These are phyloP conservation scores for Diaporthe nobilis DNA, from an alignment of 2,329 filamentous ascomycete genomes.

Conservation along the genomic window DNA sequence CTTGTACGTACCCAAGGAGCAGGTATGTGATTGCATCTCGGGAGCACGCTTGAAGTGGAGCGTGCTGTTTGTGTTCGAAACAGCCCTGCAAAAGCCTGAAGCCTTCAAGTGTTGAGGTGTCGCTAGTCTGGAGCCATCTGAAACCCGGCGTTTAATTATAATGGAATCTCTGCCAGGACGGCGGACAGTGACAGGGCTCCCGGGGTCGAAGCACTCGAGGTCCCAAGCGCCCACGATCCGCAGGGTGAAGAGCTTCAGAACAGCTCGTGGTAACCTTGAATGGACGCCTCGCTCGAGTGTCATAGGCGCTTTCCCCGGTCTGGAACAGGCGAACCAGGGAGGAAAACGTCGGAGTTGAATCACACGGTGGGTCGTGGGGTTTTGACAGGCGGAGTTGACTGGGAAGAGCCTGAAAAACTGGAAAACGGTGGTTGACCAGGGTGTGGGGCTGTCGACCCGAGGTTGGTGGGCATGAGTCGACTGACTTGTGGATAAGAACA, in stretches of 20 bases:
- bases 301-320: background rate
- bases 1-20: background rate
- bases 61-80: slow-evolving; percentile 28
- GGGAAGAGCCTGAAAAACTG: slow-evolving; percentile 18
- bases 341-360: background rate
- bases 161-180: background rate
- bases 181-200: background rate
- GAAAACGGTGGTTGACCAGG: slow-evolving; percentile 22
- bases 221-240: background rate
- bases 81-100: slow-evolving; percentile 18
- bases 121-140: background rate
- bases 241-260: background rate
- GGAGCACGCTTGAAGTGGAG: background rate
- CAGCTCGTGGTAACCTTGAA: background rate
- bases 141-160: slow-evolving; percentile 21
- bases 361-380: slow-evolving; percentile 15
- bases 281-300: background rate
- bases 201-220: background rate
- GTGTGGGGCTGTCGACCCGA: background rate
- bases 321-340: background rate
- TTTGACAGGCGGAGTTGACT: slow-evolving; percentile 26
- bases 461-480: slow-evolving; percentile 1
- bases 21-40: background rate
- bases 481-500: slow-evolving; percentile 21
- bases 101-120: slow-evolving; percentile 1